Conservation (phyloP, 2,329 filamentous ascomycete genomes). For the Sordariomycetes sp. region DNA sequence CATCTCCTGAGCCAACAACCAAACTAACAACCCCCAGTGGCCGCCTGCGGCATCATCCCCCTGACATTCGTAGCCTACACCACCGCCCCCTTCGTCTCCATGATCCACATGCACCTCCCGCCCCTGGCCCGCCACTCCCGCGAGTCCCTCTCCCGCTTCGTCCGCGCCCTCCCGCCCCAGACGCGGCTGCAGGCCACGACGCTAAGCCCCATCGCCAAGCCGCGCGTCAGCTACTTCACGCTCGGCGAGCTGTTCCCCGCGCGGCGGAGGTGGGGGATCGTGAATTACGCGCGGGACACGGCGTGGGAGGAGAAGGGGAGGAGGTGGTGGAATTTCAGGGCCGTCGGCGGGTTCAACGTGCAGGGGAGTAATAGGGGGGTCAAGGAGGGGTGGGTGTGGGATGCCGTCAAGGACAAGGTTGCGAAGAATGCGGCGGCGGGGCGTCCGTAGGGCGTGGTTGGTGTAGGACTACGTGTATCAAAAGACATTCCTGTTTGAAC, state of each 20-base stretch:
- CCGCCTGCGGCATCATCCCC: conserved; percentile 48
- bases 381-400: conserved; percentile 25
- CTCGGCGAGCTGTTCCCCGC: conserved; percentile 21
- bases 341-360: conserved; percentile 23
- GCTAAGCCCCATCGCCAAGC: conserved; percentile 40
- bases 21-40: conserved; percentile 26
- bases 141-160: conserved; percentile 37
- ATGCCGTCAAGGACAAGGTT: conserved; percentile 19
- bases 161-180: conserved; percentile 28
- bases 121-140: conserved; percentile 48
- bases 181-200: conserved; percentile 37
- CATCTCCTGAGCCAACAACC: neutral
- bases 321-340: conserved; percentile 25
- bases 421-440: conserved; percentile 10
- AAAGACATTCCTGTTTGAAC: neutral
- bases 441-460: neutral
- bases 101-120: conserved; percentile 58
- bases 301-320: conserved; percentile 17
- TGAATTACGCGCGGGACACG: conserved; percentile 25
- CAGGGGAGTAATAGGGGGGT: conserved; percentile 13
- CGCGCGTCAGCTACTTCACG: conserved; percentile 30
- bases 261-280: conserved; percentile 20
- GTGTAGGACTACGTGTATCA: too few relatives aligned
- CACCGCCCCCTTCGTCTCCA: conserved; percentile 58
- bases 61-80: conserved; percentile 50